Evolutionary conservation across 345 rosid genomes (phyloP).

Genomic region (Abelmoschus esculentus): DNA sequence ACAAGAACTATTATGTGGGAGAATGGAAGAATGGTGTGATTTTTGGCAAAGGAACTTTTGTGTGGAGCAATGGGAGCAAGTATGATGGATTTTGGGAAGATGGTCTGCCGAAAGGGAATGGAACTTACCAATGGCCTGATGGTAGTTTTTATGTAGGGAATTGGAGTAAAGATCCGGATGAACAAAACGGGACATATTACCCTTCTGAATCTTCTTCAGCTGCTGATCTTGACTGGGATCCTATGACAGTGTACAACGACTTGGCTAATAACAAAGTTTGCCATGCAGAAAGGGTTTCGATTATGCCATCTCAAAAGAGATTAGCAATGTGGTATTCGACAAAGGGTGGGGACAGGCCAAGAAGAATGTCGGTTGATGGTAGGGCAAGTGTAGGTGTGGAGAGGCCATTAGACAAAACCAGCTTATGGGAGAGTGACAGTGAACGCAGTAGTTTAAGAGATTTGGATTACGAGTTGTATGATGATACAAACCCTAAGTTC

Average conservation of each 20-base stretch:
- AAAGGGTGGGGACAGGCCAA: slow-evolving; percentile 47
- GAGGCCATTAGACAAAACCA: slow-evolving; percentile 59
- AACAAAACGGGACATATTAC: slow-evolving; percentile 71
- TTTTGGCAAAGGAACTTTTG: slow-evolving; percentile 57
- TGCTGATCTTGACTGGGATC: slow-evolving; percentile 58
- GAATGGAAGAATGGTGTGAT: slow-evolving; percentile 77
- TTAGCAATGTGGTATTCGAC: slow-evolving; percentile 70
- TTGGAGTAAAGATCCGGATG: slow-evolving; percentile 77
- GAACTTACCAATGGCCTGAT: slow-evolving; percentile 63
- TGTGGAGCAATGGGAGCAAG: slow-evolving; percentile 58
- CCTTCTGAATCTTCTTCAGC: slow-evolving; percentile 36
- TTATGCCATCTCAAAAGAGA: slow-evolving; percentile 86
- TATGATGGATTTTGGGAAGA: slow-evolving; percentile 87
- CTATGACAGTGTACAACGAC: slow-evolving; percentile 45
- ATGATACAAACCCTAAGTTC: slow-evolving; percentile 28
- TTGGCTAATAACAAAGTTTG: slow-evolving; percentile 35
- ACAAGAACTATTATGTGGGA: slow-evolving; percentile 49
- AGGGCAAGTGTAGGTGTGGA: slow-evolving; percentile 79
- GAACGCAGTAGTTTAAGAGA: slow-evolving; percentile 28
- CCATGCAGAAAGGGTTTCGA: slow-evolving; percentile 55
- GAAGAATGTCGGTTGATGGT: slow-evolving; percentile 75
- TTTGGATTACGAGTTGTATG: slow-evolving; percentile 40
- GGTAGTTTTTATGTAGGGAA: slow-evolving; percentile 82
- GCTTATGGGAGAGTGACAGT: slow-evolving; percentile 45
- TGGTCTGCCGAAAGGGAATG: slow-evolving; percentile 68